Base-by-base conservation (phyloP, 2,329 filamentous ascomycete genomes). In the Piedraia hortae region DNA sequence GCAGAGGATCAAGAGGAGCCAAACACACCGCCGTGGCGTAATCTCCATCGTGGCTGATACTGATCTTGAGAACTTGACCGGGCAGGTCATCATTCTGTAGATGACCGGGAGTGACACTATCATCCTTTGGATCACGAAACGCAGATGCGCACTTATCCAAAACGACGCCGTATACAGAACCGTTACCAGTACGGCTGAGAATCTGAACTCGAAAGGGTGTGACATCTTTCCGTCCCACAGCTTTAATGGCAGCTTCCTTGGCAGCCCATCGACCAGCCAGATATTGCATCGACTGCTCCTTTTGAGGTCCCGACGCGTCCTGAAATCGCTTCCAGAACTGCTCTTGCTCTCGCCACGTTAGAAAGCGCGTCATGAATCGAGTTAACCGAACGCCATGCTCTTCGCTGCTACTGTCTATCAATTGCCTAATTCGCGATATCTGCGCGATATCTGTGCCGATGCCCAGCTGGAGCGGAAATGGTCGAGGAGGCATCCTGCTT, bases 21-120 rank as follows among this genome's bases (percentile, higher is more conserved):
- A 75, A 31, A 30, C 67, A 72, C 1, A 68, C 53, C 4, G 70
- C 71, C 10, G 59, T 66, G 6, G 77, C 77, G 45, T 78, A 89
- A 5, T 75, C 68, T 2, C 62, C 67, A 43, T 91, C 80, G 41
- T 91, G 80, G 36, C 71, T 85, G 34, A 91, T 88, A 27, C 70
- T 82, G 19, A 90, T 41, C 35, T 61, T 53, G 8, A 66, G 75
- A 21, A 62, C 50, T 31, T 63, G 57, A n/a, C 46, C 47, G 9
- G 13, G 10, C 8, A 31, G 17, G 10, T 30, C 23, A 9, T 24
- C 24, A 13, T 23, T 23, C 22, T 23, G 18, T 15, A 22, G 4
- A 8, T 23, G 4, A 3, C 9, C 19, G 4, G 26, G 20, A 19
- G 14, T 26, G 6, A 21, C 21, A 10, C 2, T 10, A n/a, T 6